Evolutionary conservation across 2,329 filamentous ascomycete genomes (phyloP).

Genomic region (Colletotrichum sp.): DNA sequence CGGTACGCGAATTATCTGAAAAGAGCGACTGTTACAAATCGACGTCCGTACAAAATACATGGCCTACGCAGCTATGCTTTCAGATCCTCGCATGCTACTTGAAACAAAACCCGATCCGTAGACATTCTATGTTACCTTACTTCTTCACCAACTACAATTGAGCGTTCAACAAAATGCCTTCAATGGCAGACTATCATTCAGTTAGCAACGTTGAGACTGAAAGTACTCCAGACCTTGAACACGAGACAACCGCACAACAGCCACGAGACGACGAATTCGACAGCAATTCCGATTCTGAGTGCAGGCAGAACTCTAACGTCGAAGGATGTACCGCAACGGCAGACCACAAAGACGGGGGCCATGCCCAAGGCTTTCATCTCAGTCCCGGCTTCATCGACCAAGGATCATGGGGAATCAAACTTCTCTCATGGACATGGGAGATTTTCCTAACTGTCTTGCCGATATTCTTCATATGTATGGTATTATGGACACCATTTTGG

Average conservation of each 20-base stretch:
- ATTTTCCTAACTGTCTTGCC: not conserved
- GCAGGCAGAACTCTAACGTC: rapidly evolving
- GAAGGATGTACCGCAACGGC: no score
- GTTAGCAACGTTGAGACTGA: not conserved
- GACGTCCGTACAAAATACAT: no score
- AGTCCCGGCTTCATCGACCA: not conserved
- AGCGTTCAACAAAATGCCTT: not conserved
- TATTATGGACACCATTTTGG: no score
- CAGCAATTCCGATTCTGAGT: not conserved
- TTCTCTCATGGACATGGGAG: not conserved
- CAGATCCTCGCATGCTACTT: no score
- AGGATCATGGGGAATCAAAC: not conserved
- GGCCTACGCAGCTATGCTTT: no score
- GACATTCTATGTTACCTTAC: no score
- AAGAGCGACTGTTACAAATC: no score
- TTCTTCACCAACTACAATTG: no score
- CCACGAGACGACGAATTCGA: not conserved
- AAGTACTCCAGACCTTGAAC: not conserved
- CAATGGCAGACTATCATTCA: not conserved
- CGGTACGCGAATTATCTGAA: no score
- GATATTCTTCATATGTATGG: not conserved
- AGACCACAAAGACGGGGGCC: not conserved
- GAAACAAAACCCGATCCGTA: rapidly evolving
- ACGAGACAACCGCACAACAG: not conserved
- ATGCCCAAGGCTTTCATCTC: rapidly evolving